These are phyloP conservation scores for Camellia oleifera DNA, from an alignment of 179 eudicot genomes.

Conservation along the genomic window DNA sequence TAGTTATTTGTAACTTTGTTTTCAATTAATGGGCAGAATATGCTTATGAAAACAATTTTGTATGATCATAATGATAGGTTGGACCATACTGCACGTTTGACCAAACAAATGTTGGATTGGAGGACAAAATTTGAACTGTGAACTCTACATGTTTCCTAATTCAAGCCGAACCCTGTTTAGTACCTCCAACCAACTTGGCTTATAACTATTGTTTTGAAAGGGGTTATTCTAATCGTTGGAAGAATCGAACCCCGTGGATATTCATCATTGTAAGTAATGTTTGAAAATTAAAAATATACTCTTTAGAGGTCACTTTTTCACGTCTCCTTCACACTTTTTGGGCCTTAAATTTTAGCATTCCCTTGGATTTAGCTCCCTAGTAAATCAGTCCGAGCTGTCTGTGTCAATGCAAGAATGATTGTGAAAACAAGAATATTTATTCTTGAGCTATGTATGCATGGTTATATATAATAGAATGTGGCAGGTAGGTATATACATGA, in stretches of 20 bases:
- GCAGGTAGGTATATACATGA: neutral
- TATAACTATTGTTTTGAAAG: neutral
- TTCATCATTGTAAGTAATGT: neutral
- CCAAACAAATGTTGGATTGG: too few species aligned
- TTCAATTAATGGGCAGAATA: too few species aligned
- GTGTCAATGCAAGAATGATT: neutral
- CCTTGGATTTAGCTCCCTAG: neutral
- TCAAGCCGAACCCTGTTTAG: too few species aligned
- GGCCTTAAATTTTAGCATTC: neutral
- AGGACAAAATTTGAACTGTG: too few species aligned
- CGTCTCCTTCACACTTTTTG: neutral
- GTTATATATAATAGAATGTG: neutral
- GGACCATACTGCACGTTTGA: too few species aligned
- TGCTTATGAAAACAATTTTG: too few species aligned
- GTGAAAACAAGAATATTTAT: neutral
- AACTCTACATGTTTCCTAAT: too few species aligned
- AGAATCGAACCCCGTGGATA: neutral
- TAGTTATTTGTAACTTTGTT: too few species aligned
- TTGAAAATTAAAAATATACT: neutral
- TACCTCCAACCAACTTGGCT: too few species aligned
- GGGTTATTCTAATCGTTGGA: neutral
- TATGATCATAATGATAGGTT: too few species aligned
- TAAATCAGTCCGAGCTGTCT: neutral
- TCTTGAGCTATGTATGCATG: neutral
- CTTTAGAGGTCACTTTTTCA: neutral